Percentiles rank a stretch among this genome's conserved stretches.
phyloP scores from a whole-genome alignment of 495 filamentous ascomycete species.

The Podospora tetraspora region DNA sequence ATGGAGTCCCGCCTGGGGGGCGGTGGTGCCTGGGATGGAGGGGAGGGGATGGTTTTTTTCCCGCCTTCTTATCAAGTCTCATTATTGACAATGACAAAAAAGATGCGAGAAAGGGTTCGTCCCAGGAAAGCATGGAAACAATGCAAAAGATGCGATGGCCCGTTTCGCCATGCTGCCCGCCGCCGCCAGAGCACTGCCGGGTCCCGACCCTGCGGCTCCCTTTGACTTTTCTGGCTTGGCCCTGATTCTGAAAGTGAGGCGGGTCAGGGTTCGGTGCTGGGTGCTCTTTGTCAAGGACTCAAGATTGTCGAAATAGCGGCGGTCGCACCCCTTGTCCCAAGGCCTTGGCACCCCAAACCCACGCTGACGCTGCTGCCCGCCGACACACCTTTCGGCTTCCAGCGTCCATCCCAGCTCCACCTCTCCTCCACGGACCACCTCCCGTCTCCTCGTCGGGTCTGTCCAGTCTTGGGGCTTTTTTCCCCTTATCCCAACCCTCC shows the following conservation, averaged over 20 bases:
- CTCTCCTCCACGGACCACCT: slow-evolving; percentile 13
- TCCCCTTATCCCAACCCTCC: neutral
- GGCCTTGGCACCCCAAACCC: neutral
- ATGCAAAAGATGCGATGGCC: neutral
- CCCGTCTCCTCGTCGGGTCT: neutral
- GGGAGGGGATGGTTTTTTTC: no score
- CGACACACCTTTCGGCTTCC: neutral
- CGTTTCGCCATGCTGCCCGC: neutral
- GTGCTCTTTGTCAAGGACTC: neutral
- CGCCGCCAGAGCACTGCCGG: neutral
- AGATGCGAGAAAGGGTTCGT: neutral
- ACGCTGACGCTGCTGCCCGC: neutral
- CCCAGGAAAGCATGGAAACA: neutral
- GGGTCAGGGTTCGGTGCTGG: neutral
- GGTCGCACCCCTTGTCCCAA: neutral
- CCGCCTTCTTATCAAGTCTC: no score
- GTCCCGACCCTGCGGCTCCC: neutral
- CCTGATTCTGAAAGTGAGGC: neutral
- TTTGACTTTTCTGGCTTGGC: neutral
- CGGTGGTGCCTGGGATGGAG: no score
- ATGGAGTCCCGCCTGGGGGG: neutral
- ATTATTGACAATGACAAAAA: neutral
- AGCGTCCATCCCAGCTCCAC: slow-evolving; percentile 3
- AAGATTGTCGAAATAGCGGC: neutral
- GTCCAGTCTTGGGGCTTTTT: neutral